Evolutionary conservation across 441 rosid species (phyloP), one percentile per base, ranked within the genome.

Genomic region (Manihot esculenta): DNA sequence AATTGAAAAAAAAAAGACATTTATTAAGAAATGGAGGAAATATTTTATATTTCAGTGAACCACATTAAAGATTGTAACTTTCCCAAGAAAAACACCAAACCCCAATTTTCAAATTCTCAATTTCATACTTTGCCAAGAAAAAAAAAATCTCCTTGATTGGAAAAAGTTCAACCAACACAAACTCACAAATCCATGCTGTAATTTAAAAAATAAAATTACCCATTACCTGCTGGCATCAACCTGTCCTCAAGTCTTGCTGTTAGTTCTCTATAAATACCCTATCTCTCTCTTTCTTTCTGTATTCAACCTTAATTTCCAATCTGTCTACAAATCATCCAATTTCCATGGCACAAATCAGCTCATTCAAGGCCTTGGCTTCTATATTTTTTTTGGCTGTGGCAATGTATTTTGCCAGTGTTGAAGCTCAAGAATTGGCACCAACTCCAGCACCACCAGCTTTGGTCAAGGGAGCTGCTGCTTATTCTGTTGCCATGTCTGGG

Each of bases 401-500:
- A 12, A 50, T 70, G 24, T 49, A 55, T 27, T 49, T 38, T 1
- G 66, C 57, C 20, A n/a, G 63, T 48, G 77, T 26, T 55, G 49
- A 78, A 0, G 74, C 75, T 24, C 78, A 76, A 68, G 75, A 70
- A 3, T 1, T 38, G 42, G 73, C 77, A 10, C 72, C 82, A 2
- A 68, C 78, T 1, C 82, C 82, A 7, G 61, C 77, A 5, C 78
- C 73, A 33, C 78, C 73, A 33, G 0, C 60, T 14, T 50, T 50
- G 53, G 67, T 13, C 64, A 53, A 23, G 44, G 79, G 76, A 51
- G 78, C 75, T 44, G 78, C 75, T 44, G 78, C 76, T 2, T 71
- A 27, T 65, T 71, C 78, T 44, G 0, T 64, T 38, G 68, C 48
- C 10, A 26, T 58, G n/a, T 74, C 78, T 3, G 78, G 30, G 15